Percentiles rank a stretch among this genome's conserved stretches.
These are phyloP conservation scores for Taphrina populina DNA, from an alignment of 1,139 yeast genomes.

Conservation along the genomic window DNA sequence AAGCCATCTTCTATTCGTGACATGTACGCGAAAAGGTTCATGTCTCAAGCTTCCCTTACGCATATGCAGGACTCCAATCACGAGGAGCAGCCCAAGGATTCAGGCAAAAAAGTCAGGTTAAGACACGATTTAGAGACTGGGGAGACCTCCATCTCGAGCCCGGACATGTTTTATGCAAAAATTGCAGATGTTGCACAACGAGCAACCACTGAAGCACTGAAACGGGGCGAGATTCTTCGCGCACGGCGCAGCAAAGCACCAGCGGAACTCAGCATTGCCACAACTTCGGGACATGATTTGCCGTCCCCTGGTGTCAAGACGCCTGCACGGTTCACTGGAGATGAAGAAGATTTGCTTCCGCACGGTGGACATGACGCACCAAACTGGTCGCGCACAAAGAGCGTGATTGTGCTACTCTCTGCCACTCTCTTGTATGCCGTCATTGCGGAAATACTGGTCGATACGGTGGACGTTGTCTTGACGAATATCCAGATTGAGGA, in stretches of 20 bases:
- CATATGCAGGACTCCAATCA: not conserved
- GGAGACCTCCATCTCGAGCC: conserved; percentile 7
- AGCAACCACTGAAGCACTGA: conserved; percentile 32
- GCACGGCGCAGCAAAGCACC: conserved; percentile 11
- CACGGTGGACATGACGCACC: conserved; percentile 92
- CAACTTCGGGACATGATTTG: not conserved
- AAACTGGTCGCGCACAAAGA: conserved; percentile 87
- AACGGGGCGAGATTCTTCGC: conserved; percentile 16
- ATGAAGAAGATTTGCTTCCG: conserved; percentile 45
- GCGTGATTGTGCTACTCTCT: conserved; percentile 75
- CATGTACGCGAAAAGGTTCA: conserved; percentile 20
- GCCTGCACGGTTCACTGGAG: no score
- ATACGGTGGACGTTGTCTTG: conserved; percentile 87
- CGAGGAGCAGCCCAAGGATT: conserved; percentile 12
- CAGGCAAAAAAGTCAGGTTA: conserved; percentile 4
- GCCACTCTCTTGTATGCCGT: conserved; percentile 87
- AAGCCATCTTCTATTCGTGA: conserved; percentile 19
- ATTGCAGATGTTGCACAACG: conserved; percentile 33
- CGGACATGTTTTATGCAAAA: conserved; percentile 26
- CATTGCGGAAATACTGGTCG: conserved; percentile 91
- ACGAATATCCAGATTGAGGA: conserved; percentile 75
- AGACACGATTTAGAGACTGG: conserved; percentile 15
- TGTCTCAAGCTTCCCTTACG: conserved; percentile 11
- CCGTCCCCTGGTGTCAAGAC: not conserved
- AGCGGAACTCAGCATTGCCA: not conserved